These are phyloP conservation scores for Botrytis byssoidea DNA, from an alignment of 2,329 filamentous ascomycete genomes.

Conservation along the genomic window DNA sequence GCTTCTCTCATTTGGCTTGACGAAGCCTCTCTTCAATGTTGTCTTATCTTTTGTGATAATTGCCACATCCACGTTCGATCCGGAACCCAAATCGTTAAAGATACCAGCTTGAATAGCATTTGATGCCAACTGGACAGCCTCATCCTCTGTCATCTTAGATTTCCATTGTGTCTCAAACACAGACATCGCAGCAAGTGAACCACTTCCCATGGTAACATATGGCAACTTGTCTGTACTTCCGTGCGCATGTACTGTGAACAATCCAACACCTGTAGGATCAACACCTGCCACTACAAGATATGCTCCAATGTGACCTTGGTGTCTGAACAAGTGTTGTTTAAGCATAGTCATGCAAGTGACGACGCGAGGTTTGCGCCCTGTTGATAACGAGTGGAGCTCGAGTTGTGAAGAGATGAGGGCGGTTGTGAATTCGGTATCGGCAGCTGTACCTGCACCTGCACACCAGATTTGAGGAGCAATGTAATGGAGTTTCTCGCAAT, in stretches of 20 bases:
- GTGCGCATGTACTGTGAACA: conserved; percentile 98
- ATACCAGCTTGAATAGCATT: conserved; percentile 95
- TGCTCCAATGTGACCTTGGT: conserved; percentile 96
- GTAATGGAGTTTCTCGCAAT: conserved; percentile 99
- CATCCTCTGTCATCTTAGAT: conserved; percentile 69
- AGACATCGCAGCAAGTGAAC: conserved; percentile 93
- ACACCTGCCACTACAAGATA: conserved; percentile 97
- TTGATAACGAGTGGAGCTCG: conserved; percentile 94
- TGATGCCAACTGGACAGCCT: conserved; percentile 77
- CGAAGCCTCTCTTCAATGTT: conserved; percentile 86
- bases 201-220: conserved; percentile 98
- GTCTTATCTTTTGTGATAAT: conserved; percentile 96
- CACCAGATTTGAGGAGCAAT: conserved; percentile 99
- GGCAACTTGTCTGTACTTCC: conserved; percentile 98
- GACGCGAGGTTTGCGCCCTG: conserved; percentile 92
- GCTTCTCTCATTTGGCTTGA: conserved; percentile 87
- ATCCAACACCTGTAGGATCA: conserved; percentile 89
- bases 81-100: conserved; percentile 96
- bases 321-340: conserved; percentile 98
- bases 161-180: conserved; percentile 98
- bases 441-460: conserved; percentile 93
- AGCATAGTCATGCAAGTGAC: conserved; percentile 99
- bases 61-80: conserved; percentile 95
- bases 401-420: conserved; percentile 98
- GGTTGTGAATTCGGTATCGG: conserved; percentile 98